A percentile compares a stretch with the other conserved stretches of the same genome.
Conservation (phyloP, 208 protist genomes). For the Acanthamoeba polyphaga region DNA sequence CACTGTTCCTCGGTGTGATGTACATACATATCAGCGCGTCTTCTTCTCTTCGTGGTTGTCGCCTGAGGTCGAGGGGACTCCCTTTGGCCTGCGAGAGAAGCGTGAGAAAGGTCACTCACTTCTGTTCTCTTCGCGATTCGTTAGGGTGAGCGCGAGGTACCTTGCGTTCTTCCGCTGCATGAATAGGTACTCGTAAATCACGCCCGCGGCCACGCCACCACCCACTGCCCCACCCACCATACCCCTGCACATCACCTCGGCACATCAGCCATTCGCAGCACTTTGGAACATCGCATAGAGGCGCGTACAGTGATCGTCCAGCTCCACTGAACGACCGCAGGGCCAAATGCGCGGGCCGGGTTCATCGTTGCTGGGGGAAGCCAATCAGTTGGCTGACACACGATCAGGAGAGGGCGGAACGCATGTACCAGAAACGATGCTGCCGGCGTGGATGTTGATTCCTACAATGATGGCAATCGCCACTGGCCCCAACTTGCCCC, state of each 20-base stretch:
- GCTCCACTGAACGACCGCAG: constrained; percentile 1
- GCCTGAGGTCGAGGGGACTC: constrained; percentile 10
- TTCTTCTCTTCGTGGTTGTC: constrained; percentile 41
- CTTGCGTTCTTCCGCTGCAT: constrained; percentile 28
- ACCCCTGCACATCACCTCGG: not conserved
- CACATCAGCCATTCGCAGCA: not conserved
- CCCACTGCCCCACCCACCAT: not conserved
- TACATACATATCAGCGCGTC: not conserved
- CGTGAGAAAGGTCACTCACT: not conserved
- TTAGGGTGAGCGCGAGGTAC: not conserved
- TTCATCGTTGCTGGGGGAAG: constrained; percentile 26
- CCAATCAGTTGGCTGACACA: not conserved
- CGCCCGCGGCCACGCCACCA: not conserved
- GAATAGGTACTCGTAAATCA: constrained; percentile 43
- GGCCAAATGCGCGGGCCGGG: constrained; percentile 8
- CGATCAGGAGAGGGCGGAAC: not conserved
- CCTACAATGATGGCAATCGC: constrained; percentile 47
- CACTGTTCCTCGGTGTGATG: too few species aligned
- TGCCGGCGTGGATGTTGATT: constrained; percentile 20
- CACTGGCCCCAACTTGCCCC: constrained; percentile 40
- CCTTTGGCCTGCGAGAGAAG: not conserved
- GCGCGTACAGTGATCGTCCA: constrained; percentile 37
- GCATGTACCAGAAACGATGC: not conserved
- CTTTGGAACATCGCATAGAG: not conserved
- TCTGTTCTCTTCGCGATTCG: not conserved